Evolutionary conservation across 768 basidiomycete genomes (phyloP).

Genomic region (Amanita subjunquillea): DNA sequence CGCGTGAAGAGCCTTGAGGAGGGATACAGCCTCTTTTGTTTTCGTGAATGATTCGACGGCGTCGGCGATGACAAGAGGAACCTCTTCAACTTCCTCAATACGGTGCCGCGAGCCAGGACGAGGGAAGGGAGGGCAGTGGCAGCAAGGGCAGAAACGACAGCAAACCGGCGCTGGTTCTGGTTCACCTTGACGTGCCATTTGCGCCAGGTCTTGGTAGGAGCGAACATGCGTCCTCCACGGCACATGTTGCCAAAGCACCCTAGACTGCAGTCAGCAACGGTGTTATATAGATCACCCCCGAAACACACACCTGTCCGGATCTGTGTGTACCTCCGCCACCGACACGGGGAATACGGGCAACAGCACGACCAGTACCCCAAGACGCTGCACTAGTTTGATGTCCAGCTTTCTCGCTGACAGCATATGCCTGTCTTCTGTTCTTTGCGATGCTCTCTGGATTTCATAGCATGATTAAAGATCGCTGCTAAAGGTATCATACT

Average conservation of each 20-base stretch:
- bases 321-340: constrained; percentile 98
- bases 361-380: constrained; percentile 99
- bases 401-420: constrained; percentile 95
- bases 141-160: constrained; percentile 93
- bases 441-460: constrained; percentile 88
- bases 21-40: constrained; percentile 93
- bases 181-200: constrained; percentile 99
- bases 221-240: constrained; percentile 99
- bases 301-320: constrained; percentile 76
- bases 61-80: constrained; percentile 83
- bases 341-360: constrained; percentile 99
- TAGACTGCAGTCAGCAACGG: constrained; percentile 18
- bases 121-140: constrained; percentile 97
- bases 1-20: constrained; percentile 84
- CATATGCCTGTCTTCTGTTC: constrained; percentile 95
- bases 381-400: constrained; percentile 99
- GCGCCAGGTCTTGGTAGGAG: constrained; percentile 98
- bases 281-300: neutral
- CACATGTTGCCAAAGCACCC: constrained; percentile 99
- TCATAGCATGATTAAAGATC: neutral
- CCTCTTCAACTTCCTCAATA: constrained; percentile 94
- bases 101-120: constrained; percentile 97
- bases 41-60: constrained; percentile 82
- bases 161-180: constrained; percentile 98
- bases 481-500: constrained; percentile 24